These are phyloP conservation scores for Helotiales sp. DNA, from an alignment of 2,329 filamentous ascomycete species.

Conservation along the genomic window DNA sequence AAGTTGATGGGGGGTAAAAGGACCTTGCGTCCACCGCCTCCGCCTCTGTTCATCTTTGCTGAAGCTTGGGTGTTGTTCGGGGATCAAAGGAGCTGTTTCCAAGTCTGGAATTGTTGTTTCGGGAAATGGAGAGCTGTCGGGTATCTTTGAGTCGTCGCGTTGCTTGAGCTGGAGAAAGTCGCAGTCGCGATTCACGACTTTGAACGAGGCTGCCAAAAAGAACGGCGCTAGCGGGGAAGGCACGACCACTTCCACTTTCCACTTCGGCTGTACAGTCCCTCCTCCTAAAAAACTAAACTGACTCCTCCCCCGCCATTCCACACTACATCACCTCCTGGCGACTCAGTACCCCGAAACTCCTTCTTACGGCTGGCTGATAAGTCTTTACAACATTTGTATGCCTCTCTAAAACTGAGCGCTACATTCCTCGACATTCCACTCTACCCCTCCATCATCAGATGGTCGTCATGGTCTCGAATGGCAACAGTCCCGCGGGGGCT, in stretches of 20 bases:
- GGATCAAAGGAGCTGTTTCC: constrained; percentile 2
- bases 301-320: neutral
- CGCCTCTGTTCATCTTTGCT: constrained; percentile 44
- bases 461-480: constrained; percentile 52
- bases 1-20: constrained; percentile 82
- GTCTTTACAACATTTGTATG: constrained; percentile 17
- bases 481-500: constrained; percentile 67
- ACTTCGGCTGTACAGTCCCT: constrained; percentile 1
- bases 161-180: neutral
- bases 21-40: constrained; percentile 62
- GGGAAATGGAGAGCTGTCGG: neutral
- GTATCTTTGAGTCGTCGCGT: neutral
- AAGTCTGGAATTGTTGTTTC: neutral
- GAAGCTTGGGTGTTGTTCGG: neutral
- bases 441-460: constrained; percentile 41
- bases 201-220: constrained; percentile 17
- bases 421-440: constrained; percentile 19
- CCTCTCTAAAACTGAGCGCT: constrained; percentile 14
- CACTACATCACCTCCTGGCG: neutral
- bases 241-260: constrained; percentile 11
- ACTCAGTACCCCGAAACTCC: neutral
- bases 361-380: neutral
- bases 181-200: constrained; percentile 8
- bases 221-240: constrained; percentile 13
- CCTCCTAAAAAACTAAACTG: constrained; percentile 8